phyloP scores from a whole-genome alignment of 345 rosid genomes.

The Gossypium bickii region DNA sequence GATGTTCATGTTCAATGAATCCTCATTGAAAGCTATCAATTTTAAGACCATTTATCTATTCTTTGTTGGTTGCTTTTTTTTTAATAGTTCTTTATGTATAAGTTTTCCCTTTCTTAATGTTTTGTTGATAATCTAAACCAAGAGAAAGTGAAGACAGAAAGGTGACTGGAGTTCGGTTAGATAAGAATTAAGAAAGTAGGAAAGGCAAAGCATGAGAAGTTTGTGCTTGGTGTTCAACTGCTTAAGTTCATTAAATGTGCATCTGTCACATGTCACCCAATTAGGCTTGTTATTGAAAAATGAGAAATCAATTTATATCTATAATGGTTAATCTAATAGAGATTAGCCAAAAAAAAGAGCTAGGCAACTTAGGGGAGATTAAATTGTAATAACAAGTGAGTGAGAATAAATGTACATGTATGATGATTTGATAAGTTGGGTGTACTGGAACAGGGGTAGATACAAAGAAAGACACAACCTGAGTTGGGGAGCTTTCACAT shows the following conservation, averaged over 20 bases:
- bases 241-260: background rate
- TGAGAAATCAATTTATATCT: too few relatives aligned
- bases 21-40: background rate
- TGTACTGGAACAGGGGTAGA: slow-evolving; percentile 10
- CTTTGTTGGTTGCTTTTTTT: background rate
- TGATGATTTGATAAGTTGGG: slow-evolving; percentile 3
- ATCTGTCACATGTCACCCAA: background rate
- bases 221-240: background rate
- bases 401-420: background rate
- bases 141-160: background rate
- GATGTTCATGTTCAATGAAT: background rate
- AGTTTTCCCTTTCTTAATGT: background rate
- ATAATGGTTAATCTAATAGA: background rate
- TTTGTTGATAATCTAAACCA: slow-evolving; percentile 1
- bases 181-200: background rate
- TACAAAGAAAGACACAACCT: background rate
- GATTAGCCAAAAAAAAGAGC: background rate
- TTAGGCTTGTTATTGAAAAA: background rate
- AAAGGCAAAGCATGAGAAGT: background rate
- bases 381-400: background rate
- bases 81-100: background rate
- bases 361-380: background rate
- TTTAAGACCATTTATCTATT: background rate
- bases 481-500: slow-evolving; percentile 7
- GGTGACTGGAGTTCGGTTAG: background rate